Conservation (phyloP, 805 yeast genomes). For the Jamesozyma rosinii region DNA sequence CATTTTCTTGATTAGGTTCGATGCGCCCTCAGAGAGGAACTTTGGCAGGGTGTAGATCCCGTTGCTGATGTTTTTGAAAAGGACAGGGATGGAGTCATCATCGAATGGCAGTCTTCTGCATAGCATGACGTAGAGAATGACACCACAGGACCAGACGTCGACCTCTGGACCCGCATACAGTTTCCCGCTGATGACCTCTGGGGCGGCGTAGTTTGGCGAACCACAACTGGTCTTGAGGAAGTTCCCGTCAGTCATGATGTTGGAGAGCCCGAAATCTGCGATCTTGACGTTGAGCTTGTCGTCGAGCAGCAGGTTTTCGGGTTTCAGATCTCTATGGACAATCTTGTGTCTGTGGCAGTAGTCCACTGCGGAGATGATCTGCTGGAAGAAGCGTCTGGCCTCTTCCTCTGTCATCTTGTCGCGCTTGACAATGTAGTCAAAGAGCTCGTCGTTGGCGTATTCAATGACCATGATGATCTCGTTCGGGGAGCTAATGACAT, state of each 20-base stretch:
- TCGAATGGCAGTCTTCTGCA: slow-evolving; percentile 94
- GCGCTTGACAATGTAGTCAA: slow-evolving; percentile 88
- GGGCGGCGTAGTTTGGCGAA: slow-evolving; percentile 95
- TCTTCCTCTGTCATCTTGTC: slow-evolving; percentile 89
- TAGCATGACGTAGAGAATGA: slow-evolving; percentile 86
- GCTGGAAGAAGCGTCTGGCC: slow-evolving; percentile 90
- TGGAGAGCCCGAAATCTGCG: slow-evolving; percentile 91
- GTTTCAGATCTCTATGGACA: slow-evolving; percentile 93
- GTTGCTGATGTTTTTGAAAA: slow-evolving; percentile 83
- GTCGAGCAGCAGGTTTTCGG: slow-evolving; percentile 83
- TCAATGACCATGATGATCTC: slow-evolving; percentile 97
- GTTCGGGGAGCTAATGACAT: slow-evolving; percentile 88
- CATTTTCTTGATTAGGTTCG: slow-evolving; percentile 75
- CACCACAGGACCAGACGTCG: slow-evolving; percentile 97
- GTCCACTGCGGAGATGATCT: slow-evolving; percentile 91
- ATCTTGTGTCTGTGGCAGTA: slow-evolving; percentile 94
- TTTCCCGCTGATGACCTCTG: slow-evolving; percentile 91
- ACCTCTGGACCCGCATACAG: slow-evolving; percentile 97
- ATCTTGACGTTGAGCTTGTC: slow-evolving; percentile 87
- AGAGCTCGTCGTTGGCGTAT: slow-evolving; percentile 91
- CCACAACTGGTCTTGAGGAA: slow-evolving; percentile 93
- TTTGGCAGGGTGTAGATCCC: slow-evolving; percentile 90
- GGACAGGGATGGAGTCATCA: slow-evolving; percentile 90
- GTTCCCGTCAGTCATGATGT: slow-evolving; percentile 96
- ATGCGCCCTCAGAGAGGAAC: slow-evolving; percentile 77